These are phyloP conservation scores for Monilinia polystroma DNA, from an alignment of 2,329 filamentous ascomycete species.

Conservation along the genomic window DNA sequence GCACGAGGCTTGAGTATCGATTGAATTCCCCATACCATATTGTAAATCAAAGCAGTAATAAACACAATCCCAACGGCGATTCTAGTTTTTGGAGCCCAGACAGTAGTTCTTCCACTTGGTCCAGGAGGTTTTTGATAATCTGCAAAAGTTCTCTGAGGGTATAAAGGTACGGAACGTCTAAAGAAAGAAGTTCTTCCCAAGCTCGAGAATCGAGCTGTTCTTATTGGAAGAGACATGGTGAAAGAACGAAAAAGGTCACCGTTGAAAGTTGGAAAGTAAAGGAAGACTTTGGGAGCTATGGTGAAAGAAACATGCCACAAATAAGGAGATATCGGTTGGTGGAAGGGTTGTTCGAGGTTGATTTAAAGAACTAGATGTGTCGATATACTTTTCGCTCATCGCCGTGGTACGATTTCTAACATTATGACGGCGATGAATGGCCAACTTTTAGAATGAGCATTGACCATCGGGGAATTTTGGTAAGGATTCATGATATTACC, in stretches of 20 bases:
- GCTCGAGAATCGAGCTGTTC: conserved; percentile 24
- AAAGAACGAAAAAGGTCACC: conserved; percentile 21
- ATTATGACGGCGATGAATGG: conserved; percentile 18
- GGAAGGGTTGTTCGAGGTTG: not conserved
- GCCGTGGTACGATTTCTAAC: conserved; percentile 22
- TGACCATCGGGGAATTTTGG: conserved; percentile 9
- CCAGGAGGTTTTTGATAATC: conserved; percentile 29
- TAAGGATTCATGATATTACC: not conserved
- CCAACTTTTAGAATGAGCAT: conserved; percentile 8
- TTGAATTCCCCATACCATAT: conserved; percentile 44
- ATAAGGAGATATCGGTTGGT: conserved; percentile 24
- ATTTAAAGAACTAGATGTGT: not conserved
- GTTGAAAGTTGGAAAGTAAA: conserved; percentile 4
- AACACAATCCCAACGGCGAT: conserved; percentile 50
- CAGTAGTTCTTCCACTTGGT: conserved; percentile 27
- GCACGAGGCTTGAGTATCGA: conserved; percentile 22
- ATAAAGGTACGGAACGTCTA: conserved; percentile 17
- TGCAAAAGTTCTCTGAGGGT: conserved; percentile 33
- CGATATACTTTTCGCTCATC: not conserved
- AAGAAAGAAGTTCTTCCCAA: conserved; percentile 19
- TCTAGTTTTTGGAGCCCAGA: conserved; percentile 48
- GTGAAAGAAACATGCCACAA: conserved; percentile 36
- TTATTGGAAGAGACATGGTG: conserved; percentile 34
- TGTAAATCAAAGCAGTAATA: conserved; percentile 50
- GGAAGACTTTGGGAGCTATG: conserved; percentile 25